phyloP scores from a whole-genome alignment of 495 filamentous ascomycete species.

The Podospora pseudoanserina region DNA sequence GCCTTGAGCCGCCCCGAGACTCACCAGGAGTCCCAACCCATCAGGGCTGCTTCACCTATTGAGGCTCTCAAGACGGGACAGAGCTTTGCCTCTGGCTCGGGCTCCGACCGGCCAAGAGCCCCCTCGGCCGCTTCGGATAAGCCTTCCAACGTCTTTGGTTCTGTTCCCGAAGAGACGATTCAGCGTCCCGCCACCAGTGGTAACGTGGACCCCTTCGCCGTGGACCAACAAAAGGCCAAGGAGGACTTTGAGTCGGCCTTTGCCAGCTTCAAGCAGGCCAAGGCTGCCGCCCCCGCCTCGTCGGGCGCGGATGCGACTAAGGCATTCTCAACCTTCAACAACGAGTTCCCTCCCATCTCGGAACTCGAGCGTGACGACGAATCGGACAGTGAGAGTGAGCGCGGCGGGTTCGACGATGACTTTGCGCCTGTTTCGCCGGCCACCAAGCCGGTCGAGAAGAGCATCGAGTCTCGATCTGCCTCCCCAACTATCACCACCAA shows the following conservation, averaged over 20 bases:
- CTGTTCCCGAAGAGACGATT: conserved; percentile 19
- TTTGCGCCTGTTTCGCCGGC: conserved; percentile 73
- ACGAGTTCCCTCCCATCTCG: conserved; percentile 93
- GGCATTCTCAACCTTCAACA: conserved; percentile 45
- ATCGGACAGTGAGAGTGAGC: conserved; percentile 70
- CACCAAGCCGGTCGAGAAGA: conserved; percentile 33
- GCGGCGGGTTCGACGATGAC: conserved; percentile 86
- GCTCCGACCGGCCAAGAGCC: conserved; percentile 29
- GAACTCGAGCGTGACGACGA: conserved; percentile 75
- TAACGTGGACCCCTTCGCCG: conserved; percentile 52
- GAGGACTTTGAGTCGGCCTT: conserved; percentile 76
- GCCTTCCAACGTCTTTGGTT: conserved; percentile 16
- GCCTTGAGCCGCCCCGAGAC: conserved; percentile 70
- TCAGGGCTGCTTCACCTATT: conserved; percentile 32
- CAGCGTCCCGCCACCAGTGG: conserved; percentile 15
- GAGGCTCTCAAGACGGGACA: conserved; percentile 35
- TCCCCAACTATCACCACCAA: conserved; percentile 26
- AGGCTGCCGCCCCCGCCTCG: conserved; percentile 10
- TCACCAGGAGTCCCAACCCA: conserved; percentile 49
- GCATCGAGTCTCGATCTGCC: conserved; percentile 23
- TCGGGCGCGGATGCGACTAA: conserved; percentile 32
- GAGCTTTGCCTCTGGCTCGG: conserved; percentile 34
- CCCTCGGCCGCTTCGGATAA: conserved; percentile 26
- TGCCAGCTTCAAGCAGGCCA: conserved; percentile 51
- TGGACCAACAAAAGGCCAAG: conserved; percentile 59